Base-by-base conservation (phyloP, 805 yeast species). In the Candida argentea region DNA sequence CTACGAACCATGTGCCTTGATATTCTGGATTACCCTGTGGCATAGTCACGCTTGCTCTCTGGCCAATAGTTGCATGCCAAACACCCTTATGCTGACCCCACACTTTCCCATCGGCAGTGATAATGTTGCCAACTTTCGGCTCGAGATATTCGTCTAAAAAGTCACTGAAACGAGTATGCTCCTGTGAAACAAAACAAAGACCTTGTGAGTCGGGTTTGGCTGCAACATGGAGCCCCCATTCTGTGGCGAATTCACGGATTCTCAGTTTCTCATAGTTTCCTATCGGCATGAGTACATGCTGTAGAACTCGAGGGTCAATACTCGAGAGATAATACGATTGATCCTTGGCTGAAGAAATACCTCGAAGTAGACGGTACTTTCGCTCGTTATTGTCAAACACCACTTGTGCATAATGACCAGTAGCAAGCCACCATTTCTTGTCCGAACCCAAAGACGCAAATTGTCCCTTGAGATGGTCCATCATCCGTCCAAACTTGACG, bases 61-160 rank as follows among this genome's bases (percentile, higher is more conserved):
- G 97, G 0, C 98, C 98, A 14, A 89, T 73, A 0, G 98, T 91
- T n/a, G 84, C 89, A 26, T 81, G 74, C 97, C 97, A 91, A 6
- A 91, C 48, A 0, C 98, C 98, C 16, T 67, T 57, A 50, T 91
- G 98, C 26, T 51, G 42, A 0, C 95, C 97, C 73, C 91, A 85
- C 0, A 73, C 62, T 29, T 55, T 58, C 4, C 94, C 94, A 31
- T 73, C 79, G 32, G 67, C 72, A 0, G 87, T 79, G n/a, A 84
- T 64, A 6, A 91, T 73, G 34, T 81, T 67, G 0, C 97, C 98
- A 1, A 85, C 85, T 5, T 63, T 62, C 2, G 80, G 76, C 8
- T 65, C 69, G 3, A 89, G 61, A 44, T 79, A 91, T 38, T 86
- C 89, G 33, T 67, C 62, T 16, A 89, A 54, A 43, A 91, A 91